Conservation (phyloP, 2,329 filamentous ascomycete species). For the Cryoendolithus antarcticus region DNA sequence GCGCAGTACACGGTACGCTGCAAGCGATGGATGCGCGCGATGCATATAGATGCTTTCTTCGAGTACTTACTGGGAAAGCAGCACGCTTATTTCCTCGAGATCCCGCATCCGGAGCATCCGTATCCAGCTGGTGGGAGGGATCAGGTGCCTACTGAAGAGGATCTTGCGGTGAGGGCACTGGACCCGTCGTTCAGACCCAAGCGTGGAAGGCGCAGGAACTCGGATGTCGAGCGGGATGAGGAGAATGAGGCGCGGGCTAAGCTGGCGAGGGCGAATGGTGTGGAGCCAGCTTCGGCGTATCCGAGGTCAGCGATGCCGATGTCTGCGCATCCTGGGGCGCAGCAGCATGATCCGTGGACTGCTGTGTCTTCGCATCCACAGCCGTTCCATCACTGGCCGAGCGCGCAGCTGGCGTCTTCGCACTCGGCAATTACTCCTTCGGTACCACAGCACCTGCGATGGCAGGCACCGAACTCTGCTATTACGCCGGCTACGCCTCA, state of each 20-base stretch:
- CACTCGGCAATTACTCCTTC: conserved; percentile 33
- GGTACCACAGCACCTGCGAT: conserved; percentile 25
- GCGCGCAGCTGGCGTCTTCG: conserved; percentile 22
- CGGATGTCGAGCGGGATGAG: conserved; percentile 19
- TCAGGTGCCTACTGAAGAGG: conserved; percentile 74
- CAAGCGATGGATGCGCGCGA: conserved; percentile 93
- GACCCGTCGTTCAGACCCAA: conserved; percentile 61
- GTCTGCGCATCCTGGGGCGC: conserved; percentile 24
- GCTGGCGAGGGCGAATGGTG: conserved; percentile 18
- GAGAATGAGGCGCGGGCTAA: conserved; percentile 5
- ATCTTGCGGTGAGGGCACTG: conserved; percentile 73
- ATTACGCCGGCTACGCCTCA: conserved; percentile 40
- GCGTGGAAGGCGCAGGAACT: conserved; percentile 41
- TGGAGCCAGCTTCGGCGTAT: conserved; percentile 28
- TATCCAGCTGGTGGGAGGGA: conserved; percentile 57
- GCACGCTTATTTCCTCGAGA: conserved; percentile 67
- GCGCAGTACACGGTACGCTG: conserved; percentile 87
- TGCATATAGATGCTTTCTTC: conserved; percentile 92
- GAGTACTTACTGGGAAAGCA: conserved; percentile 70
- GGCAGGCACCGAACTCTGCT: conserved; percentile 16
- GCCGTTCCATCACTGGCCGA: conserved; percentile 23
- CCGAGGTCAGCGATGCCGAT: conserved; percentile 40
- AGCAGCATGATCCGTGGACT: conserved; percentile 37
- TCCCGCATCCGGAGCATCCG: conserved; percentile 54
- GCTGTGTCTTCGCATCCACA: conserved; percentile 25